phyloP scores from a whole-genome alignment of 2,329 filamentous ascomycete species.

The Colletotrichum higginsianum region DNA sequence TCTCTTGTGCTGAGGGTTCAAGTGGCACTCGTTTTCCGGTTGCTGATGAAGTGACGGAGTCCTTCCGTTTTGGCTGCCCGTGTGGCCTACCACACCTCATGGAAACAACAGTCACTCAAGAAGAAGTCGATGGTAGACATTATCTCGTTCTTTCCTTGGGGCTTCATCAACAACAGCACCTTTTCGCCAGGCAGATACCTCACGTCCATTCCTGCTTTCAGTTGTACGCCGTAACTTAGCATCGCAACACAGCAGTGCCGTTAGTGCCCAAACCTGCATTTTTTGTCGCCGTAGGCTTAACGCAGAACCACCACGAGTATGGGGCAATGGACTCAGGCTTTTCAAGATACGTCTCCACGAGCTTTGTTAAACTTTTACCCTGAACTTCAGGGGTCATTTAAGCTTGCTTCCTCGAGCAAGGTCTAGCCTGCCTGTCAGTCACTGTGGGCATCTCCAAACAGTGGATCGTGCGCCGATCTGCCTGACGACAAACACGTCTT shows the following conservation, averaged over 20 bases:
- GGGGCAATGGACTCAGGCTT: neutral
- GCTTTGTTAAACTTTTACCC: neutral
- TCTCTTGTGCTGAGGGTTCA: neutral
- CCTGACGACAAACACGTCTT: neutral
- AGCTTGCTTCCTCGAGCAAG: constrained; percentile 20
- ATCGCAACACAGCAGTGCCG: neutral
- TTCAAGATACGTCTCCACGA: neutral
- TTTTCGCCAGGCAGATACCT: neutral
- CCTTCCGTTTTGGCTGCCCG: too few species aligned
- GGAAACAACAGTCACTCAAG: neutral
- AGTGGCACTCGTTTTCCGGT: neutral
- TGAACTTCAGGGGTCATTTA: constrained; percentile 1
- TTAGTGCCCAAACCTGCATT: neutral
- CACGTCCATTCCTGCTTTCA: neutral
- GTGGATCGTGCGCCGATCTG: constrained; percentile 3
- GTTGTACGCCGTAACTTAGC: neutral
- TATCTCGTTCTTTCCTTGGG: neutral
- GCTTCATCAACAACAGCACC: neutral
- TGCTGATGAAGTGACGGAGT: too few species aligned
- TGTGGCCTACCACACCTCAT: neutral
- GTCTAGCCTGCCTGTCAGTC: constrained; percentile 12
- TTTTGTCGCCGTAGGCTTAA: neutral
- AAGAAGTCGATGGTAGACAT: too few species aligned
- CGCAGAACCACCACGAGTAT: neutral
- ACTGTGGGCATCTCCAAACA: neutral